Evolutionary conservation across 441 rosid genomes (phyloP), one percentile per base, ranked within the genome.

Genomic region (Aleurites moluccanus): DNA sequence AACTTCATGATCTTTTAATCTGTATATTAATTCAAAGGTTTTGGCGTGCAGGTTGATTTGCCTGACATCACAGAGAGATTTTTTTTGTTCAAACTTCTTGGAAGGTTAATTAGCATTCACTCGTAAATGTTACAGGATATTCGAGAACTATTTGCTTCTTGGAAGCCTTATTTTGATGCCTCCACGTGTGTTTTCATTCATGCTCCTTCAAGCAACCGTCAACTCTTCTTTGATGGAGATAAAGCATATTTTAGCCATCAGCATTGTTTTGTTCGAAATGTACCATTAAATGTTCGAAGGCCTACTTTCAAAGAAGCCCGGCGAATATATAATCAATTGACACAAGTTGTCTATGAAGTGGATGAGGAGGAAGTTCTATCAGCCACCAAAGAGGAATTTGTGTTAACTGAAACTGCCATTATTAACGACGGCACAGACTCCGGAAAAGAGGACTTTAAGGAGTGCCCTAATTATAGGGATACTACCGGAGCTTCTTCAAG

Each of bases 141-240:
- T 75, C 97, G 86, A 84, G 97, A 96, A 80, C 81, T 96, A 65
- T 85, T 96, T 86, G 84, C 85, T 81, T 77, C 92, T 75, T 96
- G 99, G 99, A 92, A 96, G 86, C 86, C 89, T 74, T 92, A 93
- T 85, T 93, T 96, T 86, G 94, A 92, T 76, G 92, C 89, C 69
- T 83, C 92, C 69, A 57, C 90, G 45, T 85, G 86, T 83, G 87
- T 96, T 80, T 93, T 86, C 73, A 75, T 96, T 56, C 85, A 91
- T 76, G 98, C 98, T 73, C 92, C 98, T 77, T 93, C 97, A 80
- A 90, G 87, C 79, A 93, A 90, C 74, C 91, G 87, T 71, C 93
- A 86, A 25, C 82, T 96, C 77, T 85, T 96, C 71, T 91, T 86
- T 74, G 82, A 75, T 83, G 98, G 91, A 57, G 88, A 88, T 76